Percentiles rank a stretch among this genome's conserved stretches.
These are phyloP conservation scores for Pythium phragmitis DNA, from an alignment of 352 stramenopile genomes.

Conservation along the genomic window DNA sequence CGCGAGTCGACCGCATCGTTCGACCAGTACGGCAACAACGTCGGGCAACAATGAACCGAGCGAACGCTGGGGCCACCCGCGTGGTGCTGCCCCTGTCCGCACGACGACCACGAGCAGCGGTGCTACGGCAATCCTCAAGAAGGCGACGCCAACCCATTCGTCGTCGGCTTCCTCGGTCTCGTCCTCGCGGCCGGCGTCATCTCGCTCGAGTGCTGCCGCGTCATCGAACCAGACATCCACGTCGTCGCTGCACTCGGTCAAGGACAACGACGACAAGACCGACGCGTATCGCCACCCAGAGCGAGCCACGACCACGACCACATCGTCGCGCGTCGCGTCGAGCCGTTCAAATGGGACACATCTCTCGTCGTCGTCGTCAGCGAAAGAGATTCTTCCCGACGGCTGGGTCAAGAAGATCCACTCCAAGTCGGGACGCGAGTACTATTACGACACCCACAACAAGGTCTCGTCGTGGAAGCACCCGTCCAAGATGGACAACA, in stretches of 20 bases:
- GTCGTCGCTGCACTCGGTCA: conserved; percentile 20
- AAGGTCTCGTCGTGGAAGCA: conserved; percentile 78
- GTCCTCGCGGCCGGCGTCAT: conserved; percentile 18
- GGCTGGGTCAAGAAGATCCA: conserved; percentile 74
- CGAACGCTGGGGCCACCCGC: conserved; percentile 55
- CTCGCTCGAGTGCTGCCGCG: conserved; percentile 1
- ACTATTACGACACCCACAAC: conserved; percentile 74
- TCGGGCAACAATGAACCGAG: conserved; percentile 41
- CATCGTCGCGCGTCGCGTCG: conserved; percentile 3
- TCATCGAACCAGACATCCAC: conserved; percentile 30
- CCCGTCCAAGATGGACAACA: conserved; percentile 58
- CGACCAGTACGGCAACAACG: conserved; percentile 28
- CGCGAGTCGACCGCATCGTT: background rate
- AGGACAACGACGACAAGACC: conserved; percentile 34
- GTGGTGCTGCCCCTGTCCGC: conserved; percentile 22
- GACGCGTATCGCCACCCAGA: conserved; percentile 35
- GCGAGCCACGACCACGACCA: conserved; percentile 7
- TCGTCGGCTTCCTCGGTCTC: conserved; percentile 17
- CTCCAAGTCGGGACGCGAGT: conserved; percentile 67
- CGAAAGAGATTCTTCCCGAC: conserved; percentile 56
- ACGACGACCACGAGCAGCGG: conserved; percentile 31
- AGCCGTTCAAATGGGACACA: background rate
- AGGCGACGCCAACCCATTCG: conserved; percentile 18
- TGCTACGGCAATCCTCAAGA: conserved; percentile 34
- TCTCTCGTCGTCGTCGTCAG: conserved; percentile 16